Evolutionary conservation across 23 red algal genomes (phyloP).

Genomic region (Agarophyton chilense): DNA sequence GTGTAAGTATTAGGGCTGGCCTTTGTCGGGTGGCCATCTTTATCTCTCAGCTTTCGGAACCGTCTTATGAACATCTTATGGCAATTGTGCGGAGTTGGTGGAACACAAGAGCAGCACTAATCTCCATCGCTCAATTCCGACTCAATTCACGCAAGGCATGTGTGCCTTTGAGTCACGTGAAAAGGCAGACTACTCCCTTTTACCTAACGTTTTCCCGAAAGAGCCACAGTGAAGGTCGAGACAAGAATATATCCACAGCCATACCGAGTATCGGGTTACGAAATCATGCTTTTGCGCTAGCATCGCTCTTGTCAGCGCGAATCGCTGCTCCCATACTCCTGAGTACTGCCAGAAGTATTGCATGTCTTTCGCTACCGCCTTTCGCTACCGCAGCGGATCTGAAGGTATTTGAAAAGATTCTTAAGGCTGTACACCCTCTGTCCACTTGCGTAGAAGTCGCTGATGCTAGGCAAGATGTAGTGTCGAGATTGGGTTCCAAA

Average conservation of each 20-base stretch:
- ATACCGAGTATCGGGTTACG: not conserved
- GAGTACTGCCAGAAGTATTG: conserved; percentile 29
- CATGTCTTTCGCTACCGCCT: too few species aligned
- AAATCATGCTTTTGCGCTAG: not conserved
- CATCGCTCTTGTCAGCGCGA: too few species aligned
- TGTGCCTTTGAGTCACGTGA: not conserved
- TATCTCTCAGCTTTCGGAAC: too few species aligned
- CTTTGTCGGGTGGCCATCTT: too few species aligned
- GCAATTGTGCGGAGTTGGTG: not conserved
- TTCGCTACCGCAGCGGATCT: conserved; percentile 44
- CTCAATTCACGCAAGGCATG: conserved; percentile 1
- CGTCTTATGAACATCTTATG: too few species aligned
- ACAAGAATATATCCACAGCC: not conserved
- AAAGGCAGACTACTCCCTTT: too few species aligned
- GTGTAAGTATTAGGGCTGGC: too few species aligned
- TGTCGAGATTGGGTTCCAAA: conserved; percentile 63
- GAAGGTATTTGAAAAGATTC: conserved; percentile 47
- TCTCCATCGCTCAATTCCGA: conserved; percentile 11
- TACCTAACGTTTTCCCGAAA: conserved; percentile 34
- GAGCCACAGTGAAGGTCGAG: not conserved
- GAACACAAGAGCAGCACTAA: conserved; percentile 1
- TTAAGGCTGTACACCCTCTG: conserved; percentile 9
- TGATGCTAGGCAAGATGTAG: conserved; percentile 21
- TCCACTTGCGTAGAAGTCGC: not conserved
- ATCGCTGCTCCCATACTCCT: not conserved